Base-by-base conservation (phyloP, 305 asterid genomes). In the Fraxinus greggii region DNA sequence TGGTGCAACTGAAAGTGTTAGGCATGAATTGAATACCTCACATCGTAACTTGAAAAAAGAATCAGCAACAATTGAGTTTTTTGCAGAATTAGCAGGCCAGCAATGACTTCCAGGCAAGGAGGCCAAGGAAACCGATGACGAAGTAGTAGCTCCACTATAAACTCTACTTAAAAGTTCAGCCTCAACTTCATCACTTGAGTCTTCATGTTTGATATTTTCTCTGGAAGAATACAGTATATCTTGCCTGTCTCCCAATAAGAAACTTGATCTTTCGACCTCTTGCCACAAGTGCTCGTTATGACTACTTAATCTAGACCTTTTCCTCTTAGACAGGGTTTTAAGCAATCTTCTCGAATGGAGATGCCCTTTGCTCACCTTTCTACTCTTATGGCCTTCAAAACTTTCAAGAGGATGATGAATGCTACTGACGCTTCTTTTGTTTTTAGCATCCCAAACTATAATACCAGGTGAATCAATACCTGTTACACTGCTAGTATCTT, bases 341-440 rank as follows among this genome's bases (percentile, higher is more conserved):
- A 82, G 87, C 84, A 84, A 86, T 83, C 84, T 86, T 84, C 84
- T 89, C 76, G 97, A 88, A 72, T 73, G 92, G 75, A 48, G 83
- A 80, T 82, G 89, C 59, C 88, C 91, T 88, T 89, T 93, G 84
- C 78, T 88, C 75, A 84, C 75, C 86, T 88, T 93, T 82, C 88
- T 87, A 84, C 88, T 86, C 90, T 89, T 92, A 59, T 82, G 87
- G 81, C 88, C 88, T 74, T 90, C 96, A 83, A 86, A 84, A 82
- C 90, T 87, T 94, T 94, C 98, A 77, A 97, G 98, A 73, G 99
- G 99, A 79, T 97, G 99, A 91, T 92, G 98, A 81, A 97, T 91
- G 81, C 82, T 93, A 83, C 95, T 87, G 84, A 91, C 87, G 76
- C 89, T 94, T 81, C 92, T 91, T 87, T 88, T 92, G 85, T 89